Percentiles rank a stretch among this genome's conserved stretches.
Conservation (phyloP, 2,329 filamentous ascomycete species). For the Penicillium sp. region DNA sequence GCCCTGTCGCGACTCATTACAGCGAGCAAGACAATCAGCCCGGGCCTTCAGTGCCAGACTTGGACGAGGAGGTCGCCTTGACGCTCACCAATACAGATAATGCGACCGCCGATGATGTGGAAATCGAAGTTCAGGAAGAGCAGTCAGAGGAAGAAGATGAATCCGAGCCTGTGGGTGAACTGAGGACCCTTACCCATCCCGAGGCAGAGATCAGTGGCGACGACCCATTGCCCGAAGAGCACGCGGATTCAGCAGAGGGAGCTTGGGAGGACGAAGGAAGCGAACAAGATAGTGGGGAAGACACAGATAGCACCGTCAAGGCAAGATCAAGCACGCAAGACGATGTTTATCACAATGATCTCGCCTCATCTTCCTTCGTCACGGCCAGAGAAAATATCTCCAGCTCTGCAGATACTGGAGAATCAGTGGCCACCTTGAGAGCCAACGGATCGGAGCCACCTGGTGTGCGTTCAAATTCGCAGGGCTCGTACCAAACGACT, state of each 20-base stretch:
- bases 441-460: conserved; percentile 1
- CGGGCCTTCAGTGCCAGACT: conserved; percentile 16
- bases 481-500: conserved; percentile 17
- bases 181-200: conserved; percentile 29
- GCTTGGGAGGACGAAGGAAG: not conserved
- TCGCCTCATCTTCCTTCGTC: conserved; percentile 32
- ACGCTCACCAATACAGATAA: conserved; percentile 22
- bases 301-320: conserved; percentile 16
- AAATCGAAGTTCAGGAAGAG: conserved; percentile 14
- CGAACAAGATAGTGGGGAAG: conserved; percentile 6
- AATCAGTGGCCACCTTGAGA: conserved; percentile 17
- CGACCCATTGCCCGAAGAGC: not conserved
- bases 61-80: conserved; percentile 18
- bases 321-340: conserved; percentile 5
- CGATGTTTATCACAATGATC: conserved; percentile 15
- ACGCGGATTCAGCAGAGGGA: not conserved
- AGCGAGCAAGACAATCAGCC: conserved; percentile 37
- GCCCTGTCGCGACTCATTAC: conserved; percentile 46
- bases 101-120: not conserved
- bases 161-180: conserved; percentile 15
- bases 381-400: conserved; percentile 31
- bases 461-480: conserved; percentile 7
- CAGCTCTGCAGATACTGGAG: conserved; percentile 18
- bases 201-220: conserved; percentile 17
- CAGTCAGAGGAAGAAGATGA: conserved; percentile 14